These are phyloP conservation scores for Chrysophaeum taylorii DNA, from an alignment of 352 stramenopile genomes.

Conservation along the genomic window DNA sequence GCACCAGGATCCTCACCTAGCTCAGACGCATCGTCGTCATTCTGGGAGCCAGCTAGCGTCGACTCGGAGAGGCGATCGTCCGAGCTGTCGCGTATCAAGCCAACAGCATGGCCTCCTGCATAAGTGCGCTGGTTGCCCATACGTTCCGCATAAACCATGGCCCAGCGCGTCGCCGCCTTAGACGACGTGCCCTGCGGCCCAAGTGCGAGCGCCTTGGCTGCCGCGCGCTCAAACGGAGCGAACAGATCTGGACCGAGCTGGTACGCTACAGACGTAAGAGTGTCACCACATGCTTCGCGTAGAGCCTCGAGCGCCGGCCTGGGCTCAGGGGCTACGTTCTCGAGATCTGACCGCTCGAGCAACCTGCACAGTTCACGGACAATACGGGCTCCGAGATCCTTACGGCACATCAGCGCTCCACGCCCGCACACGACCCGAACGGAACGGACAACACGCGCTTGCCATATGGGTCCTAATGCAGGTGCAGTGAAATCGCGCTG, in stretches of 20 bases:
- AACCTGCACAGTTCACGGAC: constrained; percentile 18
- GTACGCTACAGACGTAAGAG: not conserved
- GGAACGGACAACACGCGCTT: constrained; percentile 13
- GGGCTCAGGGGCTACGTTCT: not conserved
- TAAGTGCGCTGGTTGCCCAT: too few species aligned
- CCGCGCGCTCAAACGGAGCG: not conserved
- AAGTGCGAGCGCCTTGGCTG: not conserved
- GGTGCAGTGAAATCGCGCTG: too few species aligned
- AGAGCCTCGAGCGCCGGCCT: not conserved
- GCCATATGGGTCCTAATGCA: constrained; percentile 12
- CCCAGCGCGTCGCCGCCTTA: not conserved
- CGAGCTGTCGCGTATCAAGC: too few species aligned
- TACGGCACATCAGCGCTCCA: constrained; percentile 8
- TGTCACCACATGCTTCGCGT: not conserved
- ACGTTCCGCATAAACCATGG: too few species aligned
- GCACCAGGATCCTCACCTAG: too few species aligned
- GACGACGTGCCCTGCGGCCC: not conserved
- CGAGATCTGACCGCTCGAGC: constrained; percentile 1
- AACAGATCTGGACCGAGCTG: not conserved
- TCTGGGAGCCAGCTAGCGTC: too few species aligned
- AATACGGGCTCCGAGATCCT: constrained; percentile 12
- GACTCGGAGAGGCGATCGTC: too few species aligned
- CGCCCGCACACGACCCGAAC: constrained; percentile 11
- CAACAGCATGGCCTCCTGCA: too few species aligned
- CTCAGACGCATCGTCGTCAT: too few species aligned